Evolutionary conservation across 352 stramenopile species (phyloP).

Genomic region (Globisporangium takayamanum): DNA sequence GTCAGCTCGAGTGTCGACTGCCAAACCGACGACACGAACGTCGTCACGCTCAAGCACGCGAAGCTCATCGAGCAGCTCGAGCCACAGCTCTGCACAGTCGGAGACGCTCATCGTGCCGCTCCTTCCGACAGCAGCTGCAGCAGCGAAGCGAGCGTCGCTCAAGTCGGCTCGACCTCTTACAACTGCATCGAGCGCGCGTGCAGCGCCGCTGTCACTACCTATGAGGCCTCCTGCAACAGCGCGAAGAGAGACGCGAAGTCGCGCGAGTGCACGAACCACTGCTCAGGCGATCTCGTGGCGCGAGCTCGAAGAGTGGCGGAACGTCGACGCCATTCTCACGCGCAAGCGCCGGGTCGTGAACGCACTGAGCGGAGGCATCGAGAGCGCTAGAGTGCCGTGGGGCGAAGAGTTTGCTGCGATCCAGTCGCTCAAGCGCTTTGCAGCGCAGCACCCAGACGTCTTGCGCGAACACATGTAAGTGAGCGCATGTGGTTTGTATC

Average conservation of each 20-base stretch:
- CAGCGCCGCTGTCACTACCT: background rate
- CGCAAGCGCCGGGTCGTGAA: conserved; percentile 43
- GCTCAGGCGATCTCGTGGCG: conserved; percentile 21
- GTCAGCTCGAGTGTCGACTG: too few relatives aligned
- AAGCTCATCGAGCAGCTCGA: too few relatives aligned
- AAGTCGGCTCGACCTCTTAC: background rate
- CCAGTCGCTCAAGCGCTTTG: conserved; percentile 60
- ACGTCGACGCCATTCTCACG: conserved; percentile 47
- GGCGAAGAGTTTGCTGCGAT: conserved; percentile 55
- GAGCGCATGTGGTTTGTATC: background rate
- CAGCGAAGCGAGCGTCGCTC: background rate
- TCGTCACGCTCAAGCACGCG: too few relatives aligned
- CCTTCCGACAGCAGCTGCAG: background rate
- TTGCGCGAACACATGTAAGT: conserved; percentile 52
- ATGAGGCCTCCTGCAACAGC: background rate
- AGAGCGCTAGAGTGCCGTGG: conserved; percentile 43
- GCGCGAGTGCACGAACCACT: background rate
- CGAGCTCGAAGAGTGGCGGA: conserved; percentile 53
- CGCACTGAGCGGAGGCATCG: conserved; percentile 27
- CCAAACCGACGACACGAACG: too few relatives aligned
- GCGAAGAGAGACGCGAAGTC: background rate
- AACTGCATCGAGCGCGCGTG: background rate
- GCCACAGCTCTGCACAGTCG: too few relatives aligned
- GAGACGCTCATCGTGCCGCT: too few relatives aligned
- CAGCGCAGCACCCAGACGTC: conserved; percentile 39